Evolutionary conservation across 163 green algal species (phyloP).

Genomic region (Scenedesmus sp.): DNA sequence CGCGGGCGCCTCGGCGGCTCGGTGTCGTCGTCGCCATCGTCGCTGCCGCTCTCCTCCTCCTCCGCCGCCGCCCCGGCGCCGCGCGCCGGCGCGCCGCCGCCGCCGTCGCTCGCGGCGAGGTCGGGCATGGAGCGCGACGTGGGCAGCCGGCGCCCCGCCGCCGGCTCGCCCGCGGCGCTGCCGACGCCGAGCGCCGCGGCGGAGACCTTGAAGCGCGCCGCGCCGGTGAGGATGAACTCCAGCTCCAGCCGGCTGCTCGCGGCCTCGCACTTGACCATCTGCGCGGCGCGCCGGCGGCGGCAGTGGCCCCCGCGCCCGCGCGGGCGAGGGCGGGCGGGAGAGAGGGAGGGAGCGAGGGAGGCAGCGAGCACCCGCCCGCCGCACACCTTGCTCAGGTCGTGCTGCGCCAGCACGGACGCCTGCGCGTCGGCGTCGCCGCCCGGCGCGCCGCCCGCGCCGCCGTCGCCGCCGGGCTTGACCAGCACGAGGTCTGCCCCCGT

Average conservation of each 20-base stretch:
- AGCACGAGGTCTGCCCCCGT: constrained; percentile 37
- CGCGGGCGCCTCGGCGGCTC: too few relatives aligned
- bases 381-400: constrained; percentile 26
- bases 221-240: constrained; percentile 33
- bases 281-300: background rate
- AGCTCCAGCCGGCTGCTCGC: constrained; percentile 20
- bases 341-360: background rate
- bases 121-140: too few relatives aligned
- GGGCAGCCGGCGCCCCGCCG: too few relatives aligned
- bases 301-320: too few relatives aligned
- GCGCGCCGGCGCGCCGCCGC: constrained; percentile 3
- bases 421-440: constrained; percentile 2
- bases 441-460: background rate
- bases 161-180: background rate
- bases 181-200: constrained; percentile 40
- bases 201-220: constrained; percentile 33
- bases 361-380: too few relatives aligned
- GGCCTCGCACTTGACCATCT: constrained; percentile 31
- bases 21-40: too few relatives aligned
- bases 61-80: background rate
- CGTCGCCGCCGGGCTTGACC: constrained; percentile 8
- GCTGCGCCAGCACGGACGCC: constrained; percentile 32
- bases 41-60: too few relatives aligned
- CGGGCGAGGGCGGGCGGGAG: too few relatives aligned
- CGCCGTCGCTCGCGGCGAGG: too few relatives aligned